Base-by-base conservation (phyloP, 495 filamentous ascomycete species). In the Lophiostoma macrostomum region DNA sequence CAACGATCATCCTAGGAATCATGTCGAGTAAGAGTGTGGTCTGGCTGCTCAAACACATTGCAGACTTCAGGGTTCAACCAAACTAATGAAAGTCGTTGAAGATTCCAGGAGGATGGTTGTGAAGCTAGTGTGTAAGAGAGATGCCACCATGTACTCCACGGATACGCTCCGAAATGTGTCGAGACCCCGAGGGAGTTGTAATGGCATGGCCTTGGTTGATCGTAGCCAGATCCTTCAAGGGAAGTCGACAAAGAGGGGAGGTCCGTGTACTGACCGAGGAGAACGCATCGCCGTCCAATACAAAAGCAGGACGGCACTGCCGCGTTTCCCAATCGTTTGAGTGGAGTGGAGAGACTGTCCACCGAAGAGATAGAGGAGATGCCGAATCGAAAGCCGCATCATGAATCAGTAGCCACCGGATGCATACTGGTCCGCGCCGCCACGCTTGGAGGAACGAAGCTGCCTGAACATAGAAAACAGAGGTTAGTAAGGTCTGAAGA, bases 391-490 rank as follows among this genome's bases (percentile, higher is more conserved):
- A 60, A 43, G 50, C 52, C 47, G 44, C 32, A 62, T 56, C 42
- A 57, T 41, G 40, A 35, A 63, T 69, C 67, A 71, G 63, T 69
- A 71, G 45, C 61, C 61, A 52, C 56, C 53, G 35, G 61, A 53
- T 43, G 46, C 41, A 47, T 64, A 64, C 51, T 64, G 60, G 49
- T 70, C 58, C 28, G 34, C 58, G 57, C 57, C 60, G 50, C 65
- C 69, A 58, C 69, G 69, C 63, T 70, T 71, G 39, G 64, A 63
- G 8, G 69, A 72, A 52, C 69, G 69, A 57, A 71, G 67, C 64
- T 71, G 66, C 69, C 69, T 72, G 62, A 51, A 57, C 30, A 42
- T n/a, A 31, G 44, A 54, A 56, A 43, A 61, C 43, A 51, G 29
- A 41, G 40, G 58, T 67, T 59, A 67, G 65, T 64, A 58, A 56